Evolutionary conservation across 176 grass and related monocot species (phyloP).

Genomic region (Sorghum bicolor): DNA sequence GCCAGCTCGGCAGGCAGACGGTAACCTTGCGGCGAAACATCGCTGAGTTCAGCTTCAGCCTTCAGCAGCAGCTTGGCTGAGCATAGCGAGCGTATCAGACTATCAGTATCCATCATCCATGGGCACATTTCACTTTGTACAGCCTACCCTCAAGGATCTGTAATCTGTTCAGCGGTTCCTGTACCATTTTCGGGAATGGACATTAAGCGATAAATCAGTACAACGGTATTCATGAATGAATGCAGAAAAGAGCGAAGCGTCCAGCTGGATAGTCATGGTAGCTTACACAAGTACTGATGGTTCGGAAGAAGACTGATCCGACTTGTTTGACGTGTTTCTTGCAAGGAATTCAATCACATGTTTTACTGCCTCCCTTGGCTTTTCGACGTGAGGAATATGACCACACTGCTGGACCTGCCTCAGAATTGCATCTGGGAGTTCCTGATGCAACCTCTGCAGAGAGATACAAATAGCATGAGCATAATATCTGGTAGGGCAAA

Average conservation of each 20-base stretch:
- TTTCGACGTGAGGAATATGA: slow-evolving; percentile 90
- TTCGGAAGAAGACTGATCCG: background rate
- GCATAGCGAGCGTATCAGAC: background rate
- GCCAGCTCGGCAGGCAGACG: background rate
- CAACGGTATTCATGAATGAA: background rate
- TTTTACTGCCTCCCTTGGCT: slow-evolving; percentile 48
- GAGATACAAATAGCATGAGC: background rate
- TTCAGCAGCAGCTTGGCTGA: background rate
- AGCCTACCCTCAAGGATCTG: background rate
- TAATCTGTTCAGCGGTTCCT: slow-evolving; percentile 18
- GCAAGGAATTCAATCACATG: slow-evolving; percentile 60
- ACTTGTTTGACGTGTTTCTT: background rate
- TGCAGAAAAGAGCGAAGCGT: background rate
- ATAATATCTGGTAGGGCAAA: background rate
- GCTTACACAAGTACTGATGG: background rate
- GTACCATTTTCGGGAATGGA: background rate
- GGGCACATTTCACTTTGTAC: background rate
- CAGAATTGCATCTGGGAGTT: slow-evolving; percentile 57
- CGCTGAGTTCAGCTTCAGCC: background rate
- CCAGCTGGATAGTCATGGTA: background rate
- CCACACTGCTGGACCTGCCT: slow-evolving; percentile 61
- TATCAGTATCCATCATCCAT: background rate
- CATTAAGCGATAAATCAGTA: background rate
- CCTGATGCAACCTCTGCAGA: slow-evolving; percentile 75
- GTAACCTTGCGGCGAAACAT: background rate